Evolutionary conservation across 306 rosid species (phyloP).

Genomic region (Quillaja saponaria): DNA sequence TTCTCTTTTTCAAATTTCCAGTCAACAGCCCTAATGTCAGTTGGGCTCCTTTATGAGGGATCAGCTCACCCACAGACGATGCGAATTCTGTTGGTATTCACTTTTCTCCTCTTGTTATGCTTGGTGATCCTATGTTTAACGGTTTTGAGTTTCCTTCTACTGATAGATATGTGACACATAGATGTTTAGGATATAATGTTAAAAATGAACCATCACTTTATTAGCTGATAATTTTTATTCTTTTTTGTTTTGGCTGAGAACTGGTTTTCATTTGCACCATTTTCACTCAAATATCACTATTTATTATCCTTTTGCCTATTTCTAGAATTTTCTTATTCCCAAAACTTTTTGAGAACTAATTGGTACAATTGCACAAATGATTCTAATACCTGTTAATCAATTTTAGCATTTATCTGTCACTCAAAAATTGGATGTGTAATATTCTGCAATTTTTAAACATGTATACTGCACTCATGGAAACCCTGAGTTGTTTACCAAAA

Average conservation of each 20-base stretch:
- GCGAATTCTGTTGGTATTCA: slow-evolving; percentile 82
- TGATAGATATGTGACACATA: slow-evolving; percentile 8
- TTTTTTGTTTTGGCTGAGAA: no score
- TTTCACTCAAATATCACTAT: background rate
- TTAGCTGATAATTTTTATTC: slow-evolving; percentile 10
- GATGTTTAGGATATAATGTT: slow-evolving; percentile 12
- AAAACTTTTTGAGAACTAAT: no score
- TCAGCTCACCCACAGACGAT: slow-evolving; percentile 91
- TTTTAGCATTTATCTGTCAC: no score
- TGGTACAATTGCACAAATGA: no score
- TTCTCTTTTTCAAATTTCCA: slow-evolving; percentile 36
- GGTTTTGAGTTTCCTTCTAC: background rate
- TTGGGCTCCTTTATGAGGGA: slow-evolving; percentile 89
- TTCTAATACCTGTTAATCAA: no score
- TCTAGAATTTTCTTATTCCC: slow-evolving; percentile 2
- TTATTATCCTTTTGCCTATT: background rate
- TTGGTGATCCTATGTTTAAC: slow-evolving; percentile 22
- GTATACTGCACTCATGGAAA: background rate
- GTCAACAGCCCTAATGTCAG: slow-evolving; percentile 91
- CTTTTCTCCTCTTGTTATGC: slow-evolving; percentile 32
- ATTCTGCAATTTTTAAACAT: slow-evolving; percentile 18
- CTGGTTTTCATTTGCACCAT: slow-evolving; percentile 22
- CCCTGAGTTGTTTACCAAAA: slow-evolving; percentile 15
- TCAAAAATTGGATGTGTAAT: slow-evolving; percentile 22
- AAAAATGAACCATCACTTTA: background rate